These are phyloP conservation scores for Ophiostoma novo-ulmi DNA, from an alignment of 2,329 filamentous ascomycete genomes.

Conservation along the genomic window DNA sequence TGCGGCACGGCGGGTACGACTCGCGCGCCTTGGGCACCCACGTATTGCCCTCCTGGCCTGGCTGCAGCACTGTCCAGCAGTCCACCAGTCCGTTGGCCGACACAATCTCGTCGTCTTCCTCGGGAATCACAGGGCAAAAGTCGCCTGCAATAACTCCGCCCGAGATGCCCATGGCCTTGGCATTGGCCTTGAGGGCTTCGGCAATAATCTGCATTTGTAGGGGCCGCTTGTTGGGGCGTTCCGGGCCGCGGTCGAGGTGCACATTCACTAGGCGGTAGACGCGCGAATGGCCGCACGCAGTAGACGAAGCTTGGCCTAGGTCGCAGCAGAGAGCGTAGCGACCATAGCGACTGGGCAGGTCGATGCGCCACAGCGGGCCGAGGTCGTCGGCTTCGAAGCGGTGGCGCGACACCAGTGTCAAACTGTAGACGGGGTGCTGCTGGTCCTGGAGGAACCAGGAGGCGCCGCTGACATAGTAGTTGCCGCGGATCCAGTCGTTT, in stretches of 20 bases:
- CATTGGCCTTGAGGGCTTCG: conserved; percentile 28
- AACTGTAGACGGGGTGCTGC: conserved; percentile 29
- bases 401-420: conserved; percentile 32
- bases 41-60: conserved; percentile 34
- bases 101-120: conserved; percentile 34
- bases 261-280: conserved; percentile 36
- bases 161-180: conserved; percentile 23
- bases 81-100: conserved; percentile 35
- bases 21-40: conserved; percentile 37
- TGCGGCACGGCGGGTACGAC: conserved; percentile 33
- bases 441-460: conserved; percentile 23
- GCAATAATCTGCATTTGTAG: conserved; percentile 32
- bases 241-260: conserved; percentile 37
- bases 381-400: conserved; percentile 29
- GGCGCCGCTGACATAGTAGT: conserved; percentile 35
- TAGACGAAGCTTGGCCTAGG: conserved; percentile 24
- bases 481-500: conserved; percentile 30
- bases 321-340: conserved; percentile 38
- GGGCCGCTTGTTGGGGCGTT: conserved; percentile 32
- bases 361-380: conserved; percentile 34
- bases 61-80: conserved; percentile 34
- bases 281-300: conserved; percentile 22
- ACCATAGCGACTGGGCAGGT: conserved; percentile 33
- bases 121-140: conserved; percentile 38
- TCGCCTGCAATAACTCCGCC: conserved; percentile 38